Percentiles rank a stretch among this genome's conserved stretches.
Conservation (phyloP, 495 filamentous ascomycete genomes). For the Penicillium samsonianum region DNA sequence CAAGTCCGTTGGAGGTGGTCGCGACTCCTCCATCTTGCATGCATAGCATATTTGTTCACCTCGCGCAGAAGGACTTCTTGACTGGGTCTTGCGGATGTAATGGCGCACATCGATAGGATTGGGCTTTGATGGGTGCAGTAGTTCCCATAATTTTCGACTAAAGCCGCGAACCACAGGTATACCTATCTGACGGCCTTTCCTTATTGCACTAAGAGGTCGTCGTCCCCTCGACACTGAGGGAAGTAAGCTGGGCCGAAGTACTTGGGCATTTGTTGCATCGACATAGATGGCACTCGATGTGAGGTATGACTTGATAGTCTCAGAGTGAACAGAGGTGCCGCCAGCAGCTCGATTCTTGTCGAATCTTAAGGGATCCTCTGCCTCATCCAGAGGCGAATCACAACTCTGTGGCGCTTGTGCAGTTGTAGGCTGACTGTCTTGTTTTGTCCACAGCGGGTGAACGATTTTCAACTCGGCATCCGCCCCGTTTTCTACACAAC, state of each 20-base stretch:
- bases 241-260: slow-evolving; percentile 75
- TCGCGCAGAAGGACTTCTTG: slow-evolving; percentile 27
- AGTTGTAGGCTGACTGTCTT: slow-evolving; percentile 31
- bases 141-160: slow-evolving; percentile 72
- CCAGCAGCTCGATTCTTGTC: slow-evolving; percentile 49
- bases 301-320: slow-evolving; percentile 54
- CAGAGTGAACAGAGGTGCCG: slow-evolving; percentile 28
- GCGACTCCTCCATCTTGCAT: slow-evolving; percentile 59
- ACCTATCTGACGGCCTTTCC: slow-evolving; percentile 78
- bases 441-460: slow-evolving; percentile 73
- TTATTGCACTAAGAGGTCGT: slow-evolving; percentile 77
- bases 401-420: slow-evolving; percentile 23
- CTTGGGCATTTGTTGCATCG: slow-evolving; percentile 69
- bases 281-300: slow-evolving; percentile 82
- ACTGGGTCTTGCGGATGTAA: slow-evolving; percentile 45
- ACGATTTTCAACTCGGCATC: slow-evolving; percentile 88
- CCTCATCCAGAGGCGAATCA: slow-evolving; percentile 12
- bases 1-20: slow-evolving; percentile 79
- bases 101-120: slow-evolving; percentile 49
- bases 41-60: slow-evolving; percentile 49
- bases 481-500: slow-evolving; percentile 86
- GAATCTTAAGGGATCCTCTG: slow-evolving; percentile 17
- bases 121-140: slow-evolving; percentile 64
- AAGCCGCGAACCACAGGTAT: slow-evolving; percentile 89
- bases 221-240: slow-evolving; percentile 80